Base-by-base conservation (phyloP, 257 asterid genomes). In the Cordia subcordata region DNA sequence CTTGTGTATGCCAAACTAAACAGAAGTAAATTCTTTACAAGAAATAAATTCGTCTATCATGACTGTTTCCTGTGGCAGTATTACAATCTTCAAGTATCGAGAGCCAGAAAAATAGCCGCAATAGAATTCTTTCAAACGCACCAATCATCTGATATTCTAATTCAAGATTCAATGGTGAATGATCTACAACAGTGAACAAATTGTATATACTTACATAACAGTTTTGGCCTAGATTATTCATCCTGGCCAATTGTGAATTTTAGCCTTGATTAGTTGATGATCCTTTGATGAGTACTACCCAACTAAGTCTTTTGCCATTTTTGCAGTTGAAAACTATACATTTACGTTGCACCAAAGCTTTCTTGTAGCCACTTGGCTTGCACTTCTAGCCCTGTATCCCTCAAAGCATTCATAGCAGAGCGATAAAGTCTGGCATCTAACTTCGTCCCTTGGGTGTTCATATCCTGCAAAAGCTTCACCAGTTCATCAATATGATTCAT, bases 401-500 rank as follows among this genome's bases (percentile, higher is more conserved):
- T 82, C 55, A 92, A 62, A 1, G 94, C 95, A 70, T 73, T 81
- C 77, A 86, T 61, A 8, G 98, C 96, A 1, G 98, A 92, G 50
- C 72, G 72, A 58, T 82, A 79, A 55, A 88, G 79, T 64, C 96
- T 82, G 0, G 61, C 76, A 57, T 88, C 96, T 58, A 88, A 57
- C 19, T 75, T 45, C 1, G 88, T 65, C 40, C 85, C 94, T 47
- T 79, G 68, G 54, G 20, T 58, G 64, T 85, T 88, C 89, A 92
- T 79, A 35, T 84, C 94, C 61, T 73, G 82, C 81, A 92, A 58
- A 45, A 92, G 85, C 80, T 79, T 86, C 0, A 88, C 84, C 50
- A 92, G 55, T 56, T 92, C 95, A 56, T 86, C 86, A 0, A 84
- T 81, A 39, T 79, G 66, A 38, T 86, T 92, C 77, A 72, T 79